Conservation (phyloP, 2,329 filamentous ascomycete genomes). For the Cercospora sp. region DNA sequence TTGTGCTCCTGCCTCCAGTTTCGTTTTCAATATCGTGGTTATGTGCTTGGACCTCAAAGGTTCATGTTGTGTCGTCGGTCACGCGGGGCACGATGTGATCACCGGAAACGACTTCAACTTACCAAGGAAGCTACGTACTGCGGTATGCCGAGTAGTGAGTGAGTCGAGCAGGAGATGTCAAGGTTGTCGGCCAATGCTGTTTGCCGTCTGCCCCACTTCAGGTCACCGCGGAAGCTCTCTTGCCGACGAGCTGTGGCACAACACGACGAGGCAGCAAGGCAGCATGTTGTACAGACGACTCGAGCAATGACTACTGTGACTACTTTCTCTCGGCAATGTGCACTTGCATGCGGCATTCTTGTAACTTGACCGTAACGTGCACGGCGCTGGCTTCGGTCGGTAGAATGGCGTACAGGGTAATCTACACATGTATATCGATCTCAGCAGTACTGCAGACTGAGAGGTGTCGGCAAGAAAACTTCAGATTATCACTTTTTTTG, state of each 20-base stretch:
- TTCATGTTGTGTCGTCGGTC: not conserved
- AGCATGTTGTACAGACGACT: not conserved
- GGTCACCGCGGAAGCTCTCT: not conserved
- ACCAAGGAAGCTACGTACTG: not conserved
- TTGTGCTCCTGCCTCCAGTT: not conserved
- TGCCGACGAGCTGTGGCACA: not conserved
- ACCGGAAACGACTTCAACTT: not conserved
- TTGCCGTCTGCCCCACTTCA: not conserved
- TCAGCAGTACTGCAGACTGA: not conserved
- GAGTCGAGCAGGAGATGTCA: slow-evolving; percentile 5
- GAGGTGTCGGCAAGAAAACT: not conserved
- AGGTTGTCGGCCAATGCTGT: not conserved
- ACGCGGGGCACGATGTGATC: not conserved
- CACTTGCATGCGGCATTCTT: not conserved
- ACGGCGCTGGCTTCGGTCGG: too few species aligned
- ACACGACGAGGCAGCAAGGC: not conserved
- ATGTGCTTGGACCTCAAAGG: not conserved
- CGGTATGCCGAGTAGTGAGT: not conserved
- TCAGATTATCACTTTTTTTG: not conserved
- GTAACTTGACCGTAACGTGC: too few species aligned
- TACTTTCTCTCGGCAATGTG: not conserved
- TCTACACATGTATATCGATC: not conserved
- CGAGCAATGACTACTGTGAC: not conserved
- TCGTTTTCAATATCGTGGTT: not conserved
- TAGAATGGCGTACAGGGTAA: too few species aligned